Percentiles rank a stretch among this genome's conserved stretches.
Conservation (phyloP, 176 grass and related monocot species). For the Oryza rufipogon region DNA sequence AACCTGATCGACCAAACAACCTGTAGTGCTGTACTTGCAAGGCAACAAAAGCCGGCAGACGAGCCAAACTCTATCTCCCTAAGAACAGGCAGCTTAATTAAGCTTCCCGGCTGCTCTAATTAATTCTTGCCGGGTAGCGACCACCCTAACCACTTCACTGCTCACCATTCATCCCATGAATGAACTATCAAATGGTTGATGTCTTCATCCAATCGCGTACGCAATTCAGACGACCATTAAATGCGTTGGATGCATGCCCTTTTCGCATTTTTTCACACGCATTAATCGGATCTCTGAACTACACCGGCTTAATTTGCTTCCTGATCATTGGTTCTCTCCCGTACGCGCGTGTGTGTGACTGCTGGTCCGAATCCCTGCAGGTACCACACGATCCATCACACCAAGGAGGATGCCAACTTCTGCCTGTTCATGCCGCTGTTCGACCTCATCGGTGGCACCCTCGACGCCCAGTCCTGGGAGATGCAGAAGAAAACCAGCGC, state of each 20-base stretch:
- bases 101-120: background rate
- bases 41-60: background rate
- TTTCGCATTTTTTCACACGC: background rate
- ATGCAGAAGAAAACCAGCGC: conserved; percentile 57
- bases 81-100: background rate
- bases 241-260: background rate
- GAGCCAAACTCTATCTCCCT: background rate
- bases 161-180: background rate
- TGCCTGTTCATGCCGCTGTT: conserved; percentile 99
- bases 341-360: background rate
- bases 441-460: conserved; percentile 78
- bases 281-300: background rate
- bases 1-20: background rate
- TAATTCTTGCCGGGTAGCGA: conserved; percentile 1
- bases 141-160: background rate
- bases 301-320: background rate
- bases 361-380: conserved; percentile 36
- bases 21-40: background rate
- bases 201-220: background rate
- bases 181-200: background rate
- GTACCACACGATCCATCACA: conserved; percentile 89
- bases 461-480: conserved; percentile 60
- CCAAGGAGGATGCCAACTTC: conserved; percentile 69
- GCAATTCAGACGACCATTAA: background rate
- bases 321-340: background rate